Evolutionary conservation across 179 eudicot species (phyloP), one percentile per base, ranked within the genome.

Genomic region (Beta lomatogona): DNA sequence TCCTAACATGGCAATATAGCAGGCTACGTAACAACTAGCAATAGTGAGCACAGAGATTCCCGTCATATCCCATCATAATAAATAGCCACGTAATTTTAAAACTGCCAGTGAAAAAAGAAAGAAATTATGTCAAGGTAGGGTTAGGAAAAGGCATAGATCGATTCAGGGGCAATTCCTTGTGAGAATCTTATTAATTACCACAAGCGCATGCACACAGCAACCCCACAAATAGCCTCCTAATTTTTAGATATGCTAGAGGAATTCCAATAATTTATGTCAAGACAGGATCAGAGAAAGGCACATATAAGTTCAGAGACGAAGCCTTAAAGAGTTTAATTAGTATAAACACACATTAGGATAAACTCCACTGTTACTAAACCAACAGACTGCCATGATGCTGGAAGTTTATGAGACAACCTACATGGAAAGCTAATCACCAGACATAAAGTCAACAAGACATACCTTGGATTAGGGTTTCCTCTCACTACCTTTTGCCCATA

Each of bases 401-500:
- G 14, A 58, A 45, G 16, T 66, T 22, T 16, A 71, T 41, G 16
- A 60, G 5, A 41, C 59, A 74, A 25, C 31, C 21, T 14, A 22
- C 72, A 48, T 59, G 28, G 48, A 71, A 55, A 77, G 48, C 61
- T 77, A 45, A 28, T n/a, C 14, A 77, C 65, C 44, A 73, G 15
- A 67, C 45, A 50, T 55, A 66, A 44, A 74, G 73, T 15, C 36
- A 66, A 59, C 63, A 58, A 75, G 48, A 57, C 15, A 75, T 84
- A 88, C 90, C 90, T 88, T 5, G 90, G 90, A 73, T 88, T 88
- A 44, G 89, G 90, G 79, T 88, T 88, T 64, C 90, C 90, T 81
- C 87, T 88, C 74, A 88, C 90, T 36, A 88, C 90, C 81, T 88
- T 88, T 71, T 88, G 90, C 5, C 90, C 90, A 73, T 88, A 88